Conservation (phyloP, 257 asterid species). For the Ilex aquifolium region DNA sequence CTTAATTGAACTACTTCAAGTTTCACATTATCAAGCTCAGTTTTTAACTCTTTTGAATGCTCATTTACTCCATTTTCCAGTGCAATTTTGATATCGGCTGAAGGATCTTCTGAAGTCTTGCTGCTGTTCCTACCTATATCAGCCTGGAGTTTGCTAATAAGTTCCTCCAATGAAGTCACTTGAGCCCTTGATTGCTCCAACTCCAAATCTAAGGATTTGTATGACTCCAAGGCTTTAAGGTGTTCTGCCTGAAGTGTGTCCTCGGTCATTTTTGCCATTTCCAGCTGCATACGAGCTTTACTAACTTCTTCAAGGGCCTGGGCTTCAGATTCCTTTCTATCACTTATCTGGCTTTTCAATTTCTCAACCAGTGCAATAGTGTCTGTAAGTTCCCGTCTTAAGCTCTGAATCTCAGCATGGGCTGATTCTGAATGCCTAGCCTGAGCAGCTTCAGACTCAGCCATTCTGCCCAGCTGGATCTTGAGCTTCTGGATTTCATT, state of each 20-base stretch:
- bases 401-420: constrained; percentile 46
- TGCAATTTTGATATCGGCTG: constrained; percentile 8
- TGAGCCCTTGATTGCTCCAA: constrained; percentile 50
- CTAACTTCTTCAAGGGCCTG: constrained; percentile 50
- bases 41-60: constrained; percentile 13
- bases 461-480: constrained; percentile 43
- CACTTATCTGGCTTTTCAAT: constrained; percentile 49
- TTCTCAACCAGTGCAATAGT: constrained; percentile 52
- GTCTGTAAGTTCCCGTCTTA: constrained; percentile 54
- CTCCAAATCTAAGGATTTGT: constrained; percentile 42
- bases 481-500: constrained; percentile 78
- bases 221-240: constrained; percentile 30
- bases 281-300: constrained; percentile 51
- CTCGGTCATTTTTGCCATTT: constrained; percentile 42
- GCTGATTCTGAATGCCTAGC: constrained; percentile 74
- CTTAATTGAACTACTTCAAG: constrained; percentile 39
- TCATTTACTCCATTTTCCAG: constrained; percentile 14
- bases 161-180: constrained; percentile 47
- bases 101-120: constrained; percentile 11
- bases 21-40: constrained; percentile 35
- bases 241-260: constrained; percentile 41
- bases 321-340: constrained; percentile 58
- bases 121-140: constrained; percentile 20
- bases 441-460: constrained; percentile 63
- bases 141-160: constrained; percentile 40